A percentile compares a stretch with the other conserved stretches of the same genome.
These are phyloP conservation scores for Zasmidium cellare DNA, from an alignment of 2,329 filamentous ascomycete species.

Conservation along the genomic window DNA sequence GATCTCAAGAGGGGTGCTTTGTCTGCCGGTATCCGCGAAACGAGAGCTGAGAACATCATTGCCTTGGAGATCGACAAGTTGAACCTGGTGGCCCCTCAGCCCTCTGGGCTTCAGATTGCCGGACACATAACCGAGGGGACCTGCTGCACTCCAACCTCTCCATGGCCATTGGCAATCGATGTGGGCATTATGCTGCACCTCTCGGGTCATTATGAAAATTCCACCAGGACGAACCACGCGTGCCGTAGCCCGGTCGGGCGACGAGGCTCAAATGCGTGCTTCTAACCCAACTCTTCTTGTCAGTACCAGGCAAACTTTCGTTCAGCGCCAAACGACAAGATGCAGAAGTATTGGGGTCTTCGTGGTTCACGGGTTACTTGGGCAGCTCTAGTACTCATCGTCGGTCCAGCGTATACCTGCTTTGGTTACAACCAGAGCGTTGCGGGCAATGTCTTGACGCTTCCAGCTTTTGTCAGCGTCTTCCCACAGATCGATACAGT, in stretches of 20 bases:
- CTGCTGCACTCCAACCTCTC: not conserved
- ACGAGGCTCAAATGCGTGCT: no score
- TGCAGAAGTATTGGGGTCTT: constrained; percentile 4
- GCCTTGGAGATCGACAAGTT: no score
- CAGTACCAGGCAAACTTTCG: not conserved
- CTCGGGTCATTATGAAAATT: no score
- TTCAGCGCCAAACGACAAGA: not conserved
- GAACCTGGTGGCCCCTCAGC: no score
- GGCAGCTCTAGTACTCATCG: constrained; percentile 1
- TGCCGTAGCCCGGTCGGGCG: no score
- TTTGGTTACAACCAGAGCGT: constrained; percentile 33
- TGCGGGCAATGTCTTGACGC: constrained; percentile 45
- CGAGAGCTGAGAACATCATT: not conserved
- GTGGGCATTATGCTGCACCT: no score
- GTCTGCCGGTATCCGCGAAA: no score
- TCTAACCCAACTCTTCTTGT: no score
- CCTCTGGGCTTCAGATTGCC: not conserved
- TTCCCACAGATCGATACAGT: constrained; percentile 43
- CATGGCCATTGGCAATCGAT: not conserved
- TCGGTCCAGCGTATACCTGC: constrained; percentile 1
- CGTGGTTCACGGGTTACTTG: not conserved
- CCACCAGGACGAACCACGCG: no score
- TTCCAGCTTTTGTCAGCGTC: constrained; percentile 41
- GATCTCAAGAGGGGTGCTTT: no score
- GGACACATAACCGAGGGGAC: not conserved